A percentile compares a stretch with the other conserved stretches of the same genome.
Conservation (phyloP, 257 asterid genomes). For the Nicotiana tomentosiformis region DNA sequence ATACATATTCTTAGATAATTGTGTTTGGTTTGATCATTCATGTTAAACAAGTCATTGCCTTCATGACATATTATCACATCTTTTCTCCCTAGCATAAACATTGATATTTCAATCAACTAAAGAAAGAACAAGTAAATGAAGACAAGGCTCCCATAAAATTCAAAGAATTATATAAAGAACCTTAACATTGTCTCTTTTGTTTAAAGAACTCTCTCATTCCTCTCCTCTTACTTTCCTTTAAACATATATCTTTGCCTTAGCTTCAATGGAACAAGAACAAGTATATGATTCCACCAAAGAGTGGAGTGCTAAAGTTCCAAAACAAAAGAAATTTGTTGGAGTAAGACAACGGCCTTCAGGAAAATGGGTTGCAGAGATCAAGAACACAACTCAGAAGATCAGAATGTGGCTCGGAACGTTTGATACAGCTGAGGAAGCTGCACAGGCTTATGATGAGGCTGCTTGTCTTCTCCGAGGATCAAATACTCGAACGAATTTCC, state of each 20-base stretch:
- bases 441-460: conserved; percentile 81
- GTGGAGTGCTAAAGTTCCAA: neutral
- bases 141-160: conserved; percentile 24
- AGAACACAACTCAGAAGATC: conserved; percentile 87
- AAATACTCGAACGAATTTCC: conserved; percentile 67
- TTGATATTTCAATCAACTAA: conserved; percentile 54
- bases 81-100: conserved; percentile 6
- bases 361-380: conserved; percentile 87
- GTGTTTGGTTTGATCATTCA: conserved; percentile 30
- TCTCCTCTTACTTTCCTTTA: neutral
- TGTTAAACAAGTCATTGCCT: conserved; percentile 28
- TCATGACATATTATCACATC: conserved; percentile 16
- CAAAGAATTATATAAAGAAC: conserved; percentile 26
- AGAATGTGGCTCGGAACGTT: conserved; percentile 89
- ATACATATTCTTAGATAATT: neutral
- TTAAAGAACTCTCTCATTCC: conserved; percentile 2
- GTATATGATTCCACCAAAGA: neutral
- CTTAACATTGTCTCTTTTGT: conserved; percentile 23
- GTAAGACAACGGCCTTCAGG: conserved; percentile 89
- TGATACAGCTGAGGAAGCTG: conserved; percentile 88
- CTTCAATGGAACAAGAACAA: neutral
- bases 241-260: neutral
- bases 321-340: conserved; percentile 61
- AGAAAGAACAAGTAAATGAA: conserved; percentile 30
- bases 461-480: conserved; percentile 82